Evolutionary conservation across 352 stramenopile genomes (phyloP), one percentile per base, ranked within the genome.

Genomic region (Labyrinthula sp.): DNA sequence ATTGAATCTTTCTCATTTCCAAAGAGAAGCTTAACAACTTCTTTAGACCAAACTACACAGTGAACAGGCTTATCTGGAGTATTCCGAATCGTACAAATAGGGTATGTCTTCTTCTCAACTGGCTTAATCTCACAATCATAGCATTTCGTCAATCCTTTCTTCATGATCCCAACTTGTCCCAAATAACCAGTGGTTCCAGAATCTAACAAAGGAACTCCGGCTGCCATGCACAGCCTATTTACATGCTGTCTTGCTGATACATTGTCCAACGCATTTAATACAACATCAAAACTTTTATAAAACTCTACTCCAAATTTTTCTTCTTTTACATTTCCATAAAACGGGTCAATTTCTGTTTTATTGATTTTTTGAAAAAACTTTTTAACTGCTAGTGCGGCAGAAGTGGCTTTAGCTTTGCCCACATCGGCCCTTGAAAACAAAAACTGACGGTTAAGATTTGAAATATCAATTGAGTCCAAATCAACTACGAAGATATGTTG

Each of bases 241-340:
- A 99, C 90, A 47, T 96, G 84, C 56, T 92, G 85, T 33, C 91
- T 71, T 4, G 89, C 91, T 46, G 91, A 79, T 3, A 99, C 74
- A 58, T 99, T 99, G 70, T 99, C 91, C 17, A 99, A 68, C 3
- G 88, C 91, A 57, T 98, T 98, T 22, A 99, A 68, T n/a, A 99
- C 87, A 1, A 97, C 49, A 45, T 88, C 65, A 57, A 99, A 99
- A 47, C 60, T 38, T 43, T 78, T 56, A 45, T 95, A 87, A 63
- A 92, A 97, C 30, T 85, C 69, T n/a, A 94, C 74, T 27, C 80
- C 72, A 39, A 81, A 82, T 36, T 82, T 64, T 62, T 95, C 96
- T 49, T 99, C 84, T 64, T 99, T 98, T 18, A 79, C 84, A 61
- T 98, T 86, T 61, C 93, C 77, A 1, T 87, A 80, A n/a, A 68